Conservation (phyloP, 768 basidiomycete genomes). For the Rhizopogon vinicolor region DNA sequence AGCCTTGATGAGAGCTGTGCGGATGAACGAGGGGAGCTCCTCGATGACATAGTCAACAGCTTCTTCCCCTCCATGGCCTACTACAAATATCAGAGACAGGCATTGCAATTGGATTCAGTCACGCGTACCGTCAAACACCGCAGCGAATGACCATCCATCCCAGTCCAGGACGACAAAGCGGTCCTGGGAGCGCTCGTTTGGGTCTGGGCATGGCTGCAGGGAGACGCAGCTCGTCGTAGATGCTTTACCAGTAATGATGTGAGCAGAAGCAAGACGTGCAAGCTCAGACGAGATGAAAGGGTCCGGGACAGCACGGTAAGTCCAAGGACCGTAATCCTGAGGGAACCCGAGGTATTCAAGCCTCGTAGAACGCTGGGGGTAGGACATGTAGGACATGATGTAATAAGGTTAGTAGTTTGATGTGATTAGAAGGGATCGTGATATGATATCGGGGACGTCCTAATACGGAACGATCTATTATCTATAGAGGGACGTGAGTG, state of each 20-base stretch:
- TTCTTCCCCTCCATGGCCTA: conserved; percentile 45
- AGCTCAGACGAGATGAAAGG: conserved; percentile 37
- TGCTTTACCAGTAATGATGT: conserved; percentile 9
- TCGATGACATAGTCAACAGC: conserved; percentile 37
- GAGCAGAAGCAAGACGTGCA: conserved; percentile 31
- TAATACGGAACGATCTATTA: too few relatives aligned
- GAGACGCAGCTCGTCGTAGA: conserved; percentile 35
- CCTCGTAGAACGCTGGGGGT: not conserved
- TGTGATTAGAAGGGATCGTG: too few relatives aligned
- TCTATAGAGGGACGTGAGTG: too few relatives aligned
- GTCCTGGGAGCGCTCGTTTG: conserved; percentile 40
- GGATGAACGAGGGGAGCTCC: conserved; percentile 29
- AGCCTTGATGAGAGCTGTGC: conserved; percentile 20
- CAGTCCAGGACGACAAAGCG: conserved; percentile 39
- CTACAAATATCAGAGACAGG: not conserved
- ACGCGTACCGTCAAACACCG: conserved; percentile 42
- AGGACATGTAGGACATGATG: not conserved
- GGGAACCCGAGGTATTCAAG: not conserved
- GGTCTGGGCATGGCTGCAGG: conserved; percentile 44
- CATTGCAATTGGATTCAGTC: not conserved
- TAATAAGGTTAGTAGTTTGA: not conserved
- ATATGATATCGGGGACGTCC: too few relatives aligned
- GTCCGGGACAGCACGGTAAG: conserved; percentile 32
- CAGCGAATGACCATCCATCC: conserved; percentile 40
- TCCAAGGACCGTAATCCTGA: conserved; percentile 13